phyloP scores from a whole-genome alignment of 31 red algal genomes.

The Porphyra umbilicalis region DNA sequence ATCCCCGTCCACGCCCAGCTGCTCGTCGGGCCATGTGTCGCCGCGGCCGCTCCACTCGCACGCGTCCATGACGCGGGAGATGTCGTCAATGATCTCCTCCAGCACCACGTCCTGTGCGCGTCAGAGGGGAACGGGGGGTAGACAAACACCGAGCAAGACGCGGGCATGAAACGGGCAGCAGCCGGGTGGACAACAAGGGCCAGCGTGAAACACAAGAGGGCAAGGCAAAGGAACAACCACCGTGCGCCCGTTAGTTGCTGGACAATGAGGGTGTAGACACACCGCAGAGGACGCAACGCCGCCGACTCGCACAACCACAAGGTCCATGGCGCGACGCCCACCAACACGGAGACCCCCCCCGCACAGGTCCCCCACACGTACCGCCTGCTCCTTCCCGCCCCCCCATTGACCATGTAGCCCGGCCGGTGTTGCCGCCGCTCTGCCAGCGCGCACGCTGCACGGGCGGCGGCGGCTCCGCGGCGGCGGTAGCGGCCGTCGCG shows the following conservation, averaged over 20 bases:
- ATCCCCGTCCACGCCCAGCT: neutral
- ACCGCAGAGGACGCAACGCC: no score
- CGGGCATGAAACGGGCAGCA: no score
- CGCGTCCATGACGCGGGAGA: neutral
- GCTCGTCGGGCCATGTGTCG: neutral
- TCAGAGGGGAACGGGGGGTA: neutral
- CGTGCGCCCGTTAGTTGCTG: no score
- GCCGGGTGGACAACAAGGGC: no score
- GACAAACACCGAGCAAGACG: no score
- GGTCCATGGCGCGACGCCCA: no score
- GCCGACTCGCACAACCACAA: no score
- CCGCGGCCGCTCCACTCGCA: neutral
- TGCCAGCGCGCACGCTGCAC: neutral
- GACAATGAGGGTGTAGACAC: no score
- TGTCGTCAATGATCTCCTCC: neutral
- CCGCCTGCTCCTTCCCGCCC: neutral
- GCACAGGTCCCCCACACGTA: no score
- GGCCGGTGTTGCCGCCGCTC: neutral
- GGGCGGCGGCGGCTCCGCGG: neutral
- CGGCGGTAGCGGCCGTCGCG: neutral
- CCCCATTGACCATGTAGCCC: neutral
- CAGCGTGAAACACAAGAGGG: no score
- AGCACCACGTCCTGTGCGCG: neutral
- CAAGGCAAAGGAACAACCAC: no score
- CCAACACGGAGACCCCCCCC: no score